Evolutionary conservation across 108 stramenopile species (phyloP).

Genomic region (Pseudonitzschia multiseries): DNA sequence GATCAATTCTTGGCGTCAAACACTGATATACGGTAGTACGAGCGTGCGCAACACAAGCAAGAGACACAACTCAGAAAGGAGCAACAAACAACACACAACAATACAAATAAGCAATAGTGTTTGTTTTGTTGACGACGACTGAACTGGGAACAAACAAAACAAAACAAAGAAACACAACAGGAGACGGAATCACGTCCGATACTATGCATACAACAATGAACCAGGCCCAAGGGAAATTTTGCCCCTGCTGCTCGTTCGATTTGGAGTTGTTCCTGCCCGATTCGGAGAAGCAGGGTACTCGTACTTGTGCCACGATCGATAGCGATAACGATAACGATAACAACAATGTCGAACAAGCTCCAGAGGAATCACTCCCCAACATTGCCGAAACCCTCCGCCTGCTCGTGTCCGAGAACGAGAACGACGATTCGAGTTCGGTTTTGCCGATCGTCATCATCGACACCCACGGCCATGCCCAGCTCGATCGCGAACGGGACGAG

Average conservation of each 20-base stretch:
- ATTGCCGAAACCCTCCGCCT: constrained; percentile 14
- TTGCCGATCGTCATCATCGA: constrained; percentile 51
- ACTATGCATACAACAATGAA: no score
- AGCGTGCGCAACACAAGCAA: no score
- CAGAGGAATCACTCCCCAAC: constrained; percentile 6
- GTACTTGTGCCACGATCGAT: not conserved
- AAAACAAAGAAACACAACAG: not conserved
- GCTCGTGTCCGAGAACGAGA: not conserved
- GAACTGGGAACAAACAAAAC: not conserved
- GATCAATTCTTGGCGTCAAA: no score
- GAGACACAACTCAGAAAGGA: no score
- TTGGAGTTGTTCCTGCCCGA: constrained; percentile 44
- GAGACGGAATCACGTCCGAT: no score
- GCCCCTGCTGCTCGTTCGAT: constrained; percentile 53
- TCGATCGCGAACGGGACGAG: constrained; percentile 56
- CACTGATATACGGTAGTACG: no score
- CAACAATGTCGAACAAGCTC: no score
- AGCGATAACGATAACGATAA: not conserved
- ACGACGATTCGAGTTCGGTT: not conserved
- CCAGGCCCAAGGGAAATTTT: constrained; percentile 8
- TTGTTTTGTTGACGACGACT: no score
- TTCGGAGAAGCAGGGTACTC: constrained; percentile 14
- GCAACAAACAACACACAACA: no score
- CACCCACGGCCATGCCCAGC: constrained; percentile 81
- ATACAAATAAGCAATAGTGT: no score